Conservation (phyloP, 805 yeast genomes). For the Isabelozyma rhagii region DNA sequence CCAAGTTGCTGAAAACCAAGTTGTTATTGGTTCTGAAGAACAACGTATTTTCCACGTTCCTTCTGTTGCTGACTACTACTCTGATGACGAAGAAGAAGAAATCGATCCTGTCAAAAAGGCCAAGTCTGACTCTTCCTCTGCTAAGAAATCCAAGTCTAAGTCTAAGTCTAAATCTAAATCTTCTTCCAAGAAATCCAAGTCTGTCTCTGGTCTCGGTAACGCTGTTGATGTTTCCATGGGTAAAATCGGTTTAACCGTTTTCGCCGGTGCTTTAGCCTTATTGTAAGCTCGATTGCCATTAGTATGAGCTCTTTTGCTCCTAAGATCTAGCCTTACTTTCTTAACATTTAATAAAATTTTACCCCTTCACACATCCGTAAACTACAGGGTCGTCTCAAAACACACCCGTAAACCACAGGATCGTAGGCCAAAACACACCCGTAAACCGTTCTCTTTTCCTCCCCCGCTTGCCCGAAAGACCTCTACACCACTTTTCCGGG, state of each 20-base stretch:
- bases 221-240: background rate
- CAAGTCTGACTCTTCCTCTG: background rate
- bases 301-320: too few relatives aligned
- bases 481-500: background rate
- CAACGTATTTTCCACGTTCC: background rate
- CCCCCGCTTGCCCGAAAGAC: background rate
- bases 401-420: background rate
- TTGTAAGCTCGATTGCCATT: background rate
- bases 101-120: background rate
- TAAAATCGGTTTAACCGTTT: background rate
- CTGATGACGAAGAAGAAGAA: background rate
- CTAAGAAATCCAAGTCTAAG: background rate
- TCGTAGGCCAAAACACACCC: background rate
- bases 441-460: background rate
- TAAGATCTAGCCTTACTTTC: too few relatives aligned
- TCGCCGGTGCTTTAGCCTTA: background rate
- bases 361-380: background rate
- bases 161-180: background rate
- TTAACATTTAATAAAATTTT: background rate
- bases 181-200: background rate
- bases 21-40: background rate
- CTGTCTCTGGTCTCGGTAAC: background rate
- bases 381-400: too few relatives aligned
- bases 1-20: background rate
- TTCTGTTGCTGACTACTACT: background rate